Conservation (phyloP, 352 stramenopile genomes). For the Globisporangium rhizosaccharum region DNA sequence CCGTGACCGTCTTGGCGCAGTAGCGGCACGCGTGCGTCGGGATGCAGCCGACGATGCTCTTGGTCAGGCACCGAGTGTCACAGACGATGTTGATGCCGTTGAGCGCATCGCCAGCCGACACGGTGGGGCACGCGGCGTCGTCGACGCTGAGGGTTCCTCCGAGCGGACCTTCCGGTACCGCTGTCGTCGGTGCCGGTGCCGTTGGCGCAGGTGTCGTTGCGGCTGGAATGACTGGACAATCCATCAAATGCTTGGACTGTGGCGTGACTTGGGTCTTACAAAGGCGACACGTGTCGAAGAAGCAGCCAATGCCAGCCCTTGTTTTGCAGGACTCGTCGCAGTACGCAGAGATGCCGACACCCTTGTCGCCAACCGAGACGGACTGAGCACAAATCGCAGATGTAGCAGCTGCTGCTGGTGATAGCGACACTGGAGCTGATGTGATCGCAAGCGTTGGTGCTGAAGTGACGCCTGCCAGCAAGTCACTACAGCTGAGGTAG, state of each 20-base stretch:
- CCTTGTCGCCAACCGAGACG: background rate
- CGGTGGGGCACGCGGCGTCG: background rate
- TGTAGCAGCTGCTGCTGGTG: background rate
- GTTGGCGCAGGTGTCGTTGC: background rate
- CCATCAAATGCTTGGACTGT: constrained; percentile 3
- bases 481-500: background rate
- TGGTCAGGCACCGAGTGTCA: constrained; percentile 15
- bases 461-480: background rate
- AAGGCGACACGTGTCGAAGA: constrained; percentile 2
- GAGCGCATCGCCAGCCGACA: background rate
- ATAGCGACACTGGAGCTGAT: background rate
- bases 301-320: background rate
- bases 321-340: constrained; percentile 1
- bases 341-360: background rate
- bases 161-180: background rate
- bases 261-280: background rate
- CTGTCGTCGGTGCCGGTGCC: background rate
- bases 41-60: constrained; percentile 18
- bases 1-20: constrained; percentile 13
- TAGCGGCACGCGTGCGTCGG: constrained; percentile 13
- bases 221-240: background rate
- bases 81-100: constrained; percentile 11
- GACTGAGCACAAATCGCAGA: background rate
- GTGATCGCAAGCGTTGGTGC: background rate
- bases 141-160: background rate